Evolutionary conservation across 495 filamentous ascomycete genomes (phyloP), one percentile per base, ranked within the genome.

Genomic region (Hypomontagnella monticulosa): DNA sequence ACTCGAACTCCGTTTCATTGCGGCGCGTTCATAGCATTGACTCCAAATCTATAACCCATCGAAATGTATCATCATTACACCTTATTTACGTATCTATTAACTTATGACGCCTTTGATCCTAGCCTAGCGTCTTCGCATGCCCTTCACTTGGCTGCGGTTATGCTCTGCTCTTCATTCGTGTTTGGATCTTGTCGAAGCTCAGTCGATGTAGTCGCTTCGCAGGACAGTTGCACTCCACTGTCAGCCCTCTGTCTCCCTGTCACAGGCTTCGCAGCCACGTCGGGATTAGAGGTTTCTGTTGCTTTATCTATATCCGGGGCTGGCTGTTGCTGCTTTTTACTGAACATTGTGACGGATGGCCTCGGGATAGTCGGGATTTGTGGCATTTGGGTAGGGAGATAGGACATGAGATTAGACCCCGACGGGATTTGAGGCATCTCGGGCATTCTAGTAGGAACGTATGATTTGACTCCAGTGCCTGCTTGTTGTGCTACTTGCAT

Each of bases 401-500:
- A 73, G 5, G 71, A 71, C 20, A 54, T 73, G 57, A 73, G 50
- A 57, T 66, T 71, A 20, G 71, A 66, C 10, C 71, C 71, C 33
- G 71, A 67, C 14, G 71, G 71, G 54, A 80, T 75, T 46, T 71
- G 70, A 9, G 79, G 79, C 55, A 80, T 73, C 30, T 71, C 71
- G 3, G 79, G 79, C 48, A 80, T 65, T 63, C 73, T 81, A 14
- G 73, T 67, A n/a, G 79, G 79, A 41, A 81, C 65, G 19, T 77
- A 80, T 0, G 78, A 77, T 38, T 59, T 73, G 14, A 78, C 60
- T 11, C 66, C 78, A 0, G 73, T 73, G 7, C 78, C 76, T 15
- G 79, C 75, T 46, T 79, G 73, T 49, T 80, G 73, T 0, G 80
- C 78, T n/a, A 81, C 69, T 36, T 60, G 70, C 68, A 82, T 79